phyloP scores from a whole-genome alignment of 805 yeast genomes.

The Phaffomyces antillensis region DNA sequence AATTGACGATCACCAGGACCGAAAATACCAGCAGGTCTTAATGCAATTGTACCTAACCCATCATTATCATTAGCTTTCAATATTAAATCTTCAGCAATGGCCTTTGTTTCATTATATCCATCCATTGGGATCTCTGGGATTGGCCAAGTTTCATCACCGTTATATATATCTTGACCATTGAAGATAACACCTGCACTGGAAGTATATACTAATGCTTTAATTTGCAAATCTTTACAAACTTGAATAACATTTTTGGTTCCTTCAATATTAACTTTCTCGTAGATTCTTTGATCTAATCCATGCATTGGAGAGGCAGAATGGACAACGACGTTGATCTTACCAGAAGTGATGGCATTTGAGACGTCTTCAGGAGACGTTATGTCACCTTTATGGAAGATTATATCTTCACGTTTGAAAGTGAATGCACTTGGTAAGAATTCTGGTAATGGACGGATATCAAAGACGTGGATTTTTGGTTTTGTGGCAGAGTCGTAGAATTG shows the following conservation, averaged over 20 bases:
- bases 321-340: conserved; percentile 70
- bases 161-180: conserved; percentile 86
- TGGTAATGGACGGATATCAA: conserved; percentile 88
- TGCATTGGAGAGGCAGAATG: conserved; percentile 97
- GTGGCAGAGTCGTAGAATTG: conserved; percentile 66
- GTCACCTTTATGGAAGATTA: conserved; percentile 73
- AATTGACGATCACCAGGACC: conserved; percentile 98
- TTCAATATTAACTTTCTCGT: conserved; percentile 81
- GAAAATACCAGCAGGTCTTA: conserved; percentile 96
- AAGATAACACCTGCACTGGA: conserved; percentile 97
- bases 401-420: conserved; percentile 55
- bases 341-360: conserved; percentile 45
- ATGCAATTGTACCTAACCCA: conserved; percentile 67
- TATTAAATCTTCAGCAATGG: conserved; percentile 79
- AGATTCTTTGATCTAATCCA: conserved; percentile 74
- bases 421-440: conserved; percentile 61
- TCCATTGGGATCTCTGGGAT: conserved; percentile 92
- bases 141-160: conserved; percentile 94
- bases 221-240: conserved; percentile 44
- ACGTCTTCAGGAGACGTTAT: conserved; percentile 71
- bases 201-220: conserved; percentile 78
- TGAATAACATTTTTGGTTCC: conserved; percentile 76
- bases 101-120: conserved; percentile 93
- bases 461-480: conserved; percentile 70
- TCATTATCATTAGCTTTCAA: conserved; percentile 58